Base-by-base conservation (phyloP, 2,329 filamentous ascomycete genomes). In the Bipolaris zeicola region DNA sequence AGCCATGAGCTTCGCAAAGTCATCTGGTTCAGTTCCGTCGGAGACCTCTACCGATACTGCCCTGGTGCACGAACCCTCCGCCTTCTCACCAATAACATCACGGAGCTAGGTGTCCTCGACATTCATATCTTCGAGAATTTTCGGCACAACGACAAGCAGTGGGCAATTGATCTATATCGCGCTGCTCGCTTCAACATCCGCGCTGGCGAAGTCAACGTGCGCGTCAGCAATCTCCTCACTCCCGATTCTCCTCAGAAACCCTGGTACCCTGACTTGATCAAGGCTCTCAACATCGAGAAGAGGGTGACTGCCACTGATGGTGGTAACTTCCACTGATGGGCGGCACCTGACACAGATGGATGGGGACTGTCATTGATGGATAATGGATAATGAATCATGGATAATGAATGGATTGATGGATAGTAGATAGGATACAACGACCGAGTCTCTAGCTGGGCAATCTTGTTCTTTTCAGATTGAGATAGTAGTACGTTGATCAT, bases 1-100 rank as follows among this genome's bases (percentile, higher is more conserved):
- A 11, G 10, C 7, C 4, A 31, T 31, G 28, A 31, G 28, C 28
- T 5, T 8, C 42, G 26, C 28, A 10, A 13, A 10, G 42, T 33
- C 16, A 26, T 18, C 42, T 16, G 13, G 4, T 45, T 65, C 48
- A 33, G 33, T 33, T 58, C 45, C 10, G 37, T 28, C 11, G 1
- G 22, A 1, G 47, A 67, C 16, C 50, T 66, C 28, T 24, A 57
- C n/a, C 20, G 22, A 3, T 44, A 49, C 55, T 64, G 52, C 28
- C 57, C 55, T 6, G 56, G 53, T 16, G 63, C 62, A 4, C 57
- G 53, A 18, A 33, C 54, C 5, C 54, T 67, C 5, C 44, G 20
- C 3, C n/a, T 33, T 11, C 55, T 67, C 33, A 61, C 60, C 5
- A 16, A 43, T 11, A 10, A 46, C 11, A 33, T 50, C 22, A 49